phyloP scores from a whole-genome alignment of 1,284 basidiomycete genomes.

The Vanrija pseudolonga region DNA sequence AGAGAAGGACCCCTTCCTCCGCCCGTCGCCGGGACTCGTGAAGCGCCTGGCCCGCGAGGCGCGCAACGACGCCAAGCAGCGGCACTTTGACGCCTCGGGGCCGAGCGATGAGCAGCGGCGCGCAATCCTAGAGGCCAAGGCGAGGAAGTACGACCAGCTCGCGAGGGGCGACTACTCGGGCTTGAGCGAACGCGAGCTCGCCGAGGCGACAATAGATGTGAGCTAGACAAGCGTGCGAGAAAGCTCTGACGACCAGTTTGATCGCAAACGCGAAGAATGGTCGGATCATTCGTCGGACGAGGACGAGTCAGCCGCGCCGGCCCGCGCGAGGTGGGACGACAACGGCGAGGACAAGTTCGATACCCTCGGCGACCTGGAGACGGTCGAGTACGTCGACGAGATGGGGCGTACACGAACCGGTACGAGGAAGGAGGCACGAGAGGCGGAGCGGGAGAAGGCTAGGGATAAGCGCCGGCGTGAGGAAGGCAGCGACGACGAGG shows the following conservation, averaged over 20 bases:
- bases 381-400: conserved; percentile 49
- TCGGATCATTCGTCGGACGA: conserved; percentile 37
- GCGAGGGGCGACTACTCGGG: conserved; percentile 75
- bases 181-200: conserved; percentile 70
- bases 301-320: conserved; percentile 28
- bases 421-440: conserved; percentile 39
- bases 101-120: conserved; percentile 40
- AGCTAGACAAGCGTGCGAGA: conserved; percentile 38
- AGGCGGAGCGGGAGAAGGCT: conserved; percentile 26
- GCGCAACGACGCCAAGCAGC: conserved; percentile 37
- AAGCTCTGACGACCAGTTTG: conserved; percentile 57
- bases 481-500: conserved; percentile 15
- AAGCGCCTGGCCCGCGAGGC: conserved; percentile 45
- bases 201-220: conserved; percentile 76
- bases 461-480: conserved; percentile 4
- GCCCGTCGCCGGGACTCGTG: conserved; percentile 44
- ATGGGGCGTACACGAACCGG: conserved; percentile 45
- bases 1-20: conserved; percentile 43
- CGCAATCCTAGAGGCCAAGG: conserved; percentile 65
- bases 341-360: conserved; percentile 52
- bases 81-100: conserved; percentile 35
- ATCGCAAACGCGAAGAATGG: conserved; percentile 57
- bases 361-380: conserved; percentile 21
- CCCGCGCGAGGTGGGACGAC: background rate
- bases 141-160: conserved; percentile 75